Evolutionary conservation across 345 rosid species (phyloP).

Genomic region (Eucalyptus guilfoylei): DNA sequence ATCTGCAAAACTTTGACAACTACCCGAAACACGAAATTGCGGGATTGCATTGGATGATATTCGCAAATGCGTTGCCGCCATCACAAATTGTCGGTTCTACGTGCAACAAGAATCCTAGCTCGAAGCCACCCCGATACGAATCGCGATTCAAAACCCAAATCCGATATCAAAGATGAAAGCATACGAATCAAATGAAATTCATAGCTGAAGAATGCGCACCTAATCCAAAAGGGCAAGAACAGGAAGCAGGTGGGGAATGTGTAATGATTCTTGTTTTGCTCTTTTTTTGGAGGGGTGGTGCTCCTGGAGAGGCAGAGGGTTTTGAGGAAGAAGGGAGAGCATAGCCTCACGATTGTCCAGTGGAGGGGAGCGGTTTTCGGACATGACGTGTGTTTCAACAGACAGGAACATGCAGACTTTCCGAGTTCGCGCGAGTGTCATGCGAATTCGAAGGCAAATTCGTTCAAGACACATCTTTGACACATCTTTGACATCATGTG

Average conservation of each 20-base stretch:
- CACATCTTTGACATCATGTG: not conserved
- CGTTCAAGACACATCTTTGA: not conserved
- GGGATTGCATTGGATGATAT: not conserved
- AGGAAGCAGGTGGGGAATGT: not conserved
- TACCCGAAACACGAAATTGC: not conserved
- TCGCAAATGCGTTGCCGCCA: not conserved
- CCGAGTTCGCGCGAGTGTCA: not conserved
- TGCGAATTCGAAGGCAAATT: not conserved
- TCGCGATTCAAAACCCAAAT: not conserved
- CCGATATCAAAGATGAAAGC: not conserved
- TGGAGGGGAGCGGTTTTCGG: not conserved
- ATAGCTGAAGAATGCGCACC: not conserved
- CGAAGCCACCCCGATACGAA: not conserved
- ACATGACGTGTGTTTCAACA: not conserved
- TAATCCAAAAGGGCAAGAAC: not conserved
- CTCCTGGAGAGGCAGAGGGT: not conserved
- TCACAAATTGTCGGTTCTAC: not conserved
- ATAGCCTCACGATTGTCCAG: not conserved
- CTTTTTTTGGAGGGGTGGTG: not conserved
- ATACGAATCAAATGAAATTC: not conserved
- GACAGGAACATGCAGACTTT: not conserved
- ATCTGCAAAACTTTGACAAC: not conserved
- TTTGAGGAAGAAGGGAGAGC: not conserved
- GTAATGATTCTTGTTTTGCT: not conserved
- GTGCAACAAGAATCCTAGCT: not conserved